Percentiles rank a stretch among this genome's conserved stretches.
These are phyloP conservation scores for Cladobotryum protrusum DNA, from an alignment of 2,329 filamentous ascomycete genomes.

Conservation along the genomic window DNA sequence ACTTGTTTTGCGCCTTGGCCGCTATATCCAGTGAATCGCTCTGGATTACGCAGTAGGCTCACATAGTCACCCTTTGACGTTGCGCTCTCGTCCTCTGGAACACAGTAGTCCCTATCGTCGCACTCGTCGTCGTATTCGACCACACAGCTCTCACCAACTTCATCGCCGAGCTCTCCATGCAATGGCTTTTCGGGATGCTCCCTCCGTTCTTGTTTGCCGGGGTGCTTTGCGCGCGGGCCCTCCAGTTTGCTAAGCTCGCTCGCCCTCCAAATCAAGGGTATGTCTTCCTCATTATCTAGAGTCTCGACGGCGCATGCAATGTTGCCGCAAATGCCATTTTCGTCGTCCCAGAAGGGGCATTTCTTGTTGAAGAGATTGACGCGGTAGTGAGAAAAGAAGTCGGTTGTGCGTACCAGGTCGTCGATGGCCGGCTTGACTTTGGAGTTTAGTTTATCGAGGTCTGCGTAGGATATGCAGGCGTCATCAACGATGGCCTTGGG, in stretches of 20 bases:
- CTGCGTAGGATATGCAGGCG: slow-evolving; percentile 88
- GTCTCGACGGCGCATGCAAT: slow-evolving; percentile 95
- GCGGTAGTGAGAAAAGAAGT: slow-evolving; percentile 98
- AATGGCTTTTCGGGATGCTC: slow-evolving; percentile 68
- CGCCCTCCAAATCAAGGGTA: slow-evolving; percentile 85
- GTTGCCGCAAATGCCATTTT: slow-evolving; percentile 91
- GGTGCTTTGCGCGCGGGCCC: slow-evolving; percentile 85
- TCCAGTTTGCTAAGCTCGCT: slow-evolving; percentile 88
- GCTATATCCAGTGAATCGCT: slow-evolving; percentile 90
- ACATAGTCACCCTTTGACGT: slow-evolving; percentile 92
- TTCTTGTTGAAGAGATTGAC: slow-evolving; percentile 90
- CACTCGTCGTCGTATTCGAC: slow-evolving; percentile 97
- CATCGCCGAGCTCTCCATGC: slow-evolving; percentile 73
- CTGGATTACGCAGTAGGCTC: slow-evolving; percentile 85
- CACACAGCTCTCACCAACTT: slow-evolving; percentile 91
- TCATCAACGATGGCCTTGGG: slow-evolving; percentile 86
- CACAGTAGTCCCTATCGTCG: slow-evolving; percentile 93
- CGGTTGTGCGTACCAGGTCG: slow-evolving; percentile 77
- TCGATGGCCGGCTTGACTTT: slow-evolving; percentile 70
- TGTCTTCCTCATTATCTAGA: slow-evolving; percentile 89
- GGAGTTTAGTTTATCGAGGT: slow-evolving; percentile 77
- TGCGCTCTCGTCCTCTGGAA: slow-evolving; percentile 88
- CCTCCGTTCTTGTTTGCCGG: slow-evolving; percentile 65
- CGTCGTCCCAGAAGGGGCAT: slow-evolving; percentile 95
- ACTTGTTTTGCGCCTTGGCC: slow-evolving; percentile 81